Conservation (phyloP, 2,329 filamentous ascomycete species). For the Verticillium zaregamsianum region DNA sequence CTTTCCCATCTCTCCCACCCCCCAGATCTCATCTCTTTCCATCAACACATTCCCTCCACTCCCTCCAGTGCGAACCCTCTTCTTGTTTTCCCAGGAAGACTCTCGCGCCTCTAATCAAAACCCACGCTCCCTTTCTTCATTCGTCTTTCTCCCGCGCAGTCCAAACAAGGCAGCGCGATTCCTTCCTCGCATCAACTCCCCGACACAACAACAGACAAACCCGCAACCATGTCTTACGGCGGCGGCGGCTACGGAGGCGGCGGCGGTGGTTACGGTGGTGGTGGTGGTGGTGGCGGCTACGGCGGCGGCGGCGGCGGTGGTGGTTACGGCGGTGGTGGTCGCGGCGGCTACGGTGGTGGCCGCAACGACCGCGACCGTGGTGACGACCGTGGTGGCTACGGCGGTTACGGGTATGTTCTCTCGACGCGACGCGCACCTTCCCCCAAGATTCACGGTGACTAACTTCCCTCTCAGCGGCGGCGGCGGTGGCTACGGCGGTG, state of each 20-base stretch:
- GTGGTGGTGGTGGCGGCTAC: conserved; percentile 22
- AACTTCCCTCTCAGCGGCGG: conserved; percentile 39
- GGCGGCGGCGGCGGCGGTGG: conserved; percentile 22
- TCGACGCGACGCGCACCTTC: conserved; percentile 5
- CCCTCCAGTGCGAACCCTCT: conserved; percentile 6
- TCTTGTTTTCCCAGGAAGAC: conserved; percentile 10
- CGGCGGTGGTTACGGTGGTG: conserved; percentile 20
- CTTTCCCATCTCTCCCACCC: conserved; percentile 5
- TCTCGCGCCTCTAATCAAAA: background rate
- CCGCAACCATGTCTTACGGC: conserved; percentile 40
- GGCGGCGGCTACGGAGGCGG: conserved; percentile 14
- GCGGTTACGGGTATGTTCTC: conserved; percentile 35
- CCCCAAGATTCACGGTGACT: conserved; percentile 21
- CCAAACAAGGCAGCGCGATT: conserved; percentile 1
- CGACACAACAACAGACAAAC: background rate
- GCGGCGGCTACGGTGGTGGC: conserved; percentile 37
- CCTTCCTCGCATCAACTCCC: conserved; percentile 2
- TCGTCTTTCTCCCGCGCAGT: background rate
- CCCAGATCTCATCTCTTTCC: conserved; percentile 3
- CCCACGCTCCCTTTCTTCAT: background rate
- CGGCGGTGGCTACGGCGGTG: conserved; percentile 38
- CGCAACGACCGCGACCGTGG: conserved; percentile 27
- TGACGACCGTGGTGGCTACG: conserved; percentile 45
- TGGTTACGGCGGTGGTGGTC: conserved; percentile 23
- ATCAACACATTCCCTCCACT: conserved; percentile 9